These are phyloP conservation scores for Rhynchosporium agropyri DNA, from an alignment of 2,329 filamentous ascomycete genomes.

Conservation along the genomic window DNA sequence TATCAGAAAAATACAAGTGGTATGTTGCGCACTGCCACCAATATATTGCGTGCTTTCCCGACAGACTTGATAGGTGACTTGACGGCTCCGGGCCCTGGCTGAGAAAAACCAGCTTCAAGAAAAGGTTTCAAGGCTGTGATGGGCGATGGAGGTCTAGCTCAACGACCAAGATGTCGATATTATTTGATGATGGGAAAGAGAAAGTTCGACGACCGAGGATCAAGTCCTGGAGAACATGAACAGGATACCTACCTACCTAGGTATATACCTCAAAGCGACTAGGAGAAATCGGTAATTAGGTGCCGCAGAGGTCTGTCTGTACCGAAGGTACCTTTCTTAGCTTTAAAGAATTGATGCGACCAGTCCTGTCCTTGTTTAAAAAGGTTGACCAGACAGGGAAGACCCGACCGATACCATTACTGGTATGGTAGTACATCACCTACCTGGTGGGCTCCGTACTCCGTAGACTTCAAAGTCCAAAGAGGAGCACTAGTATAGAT, in stretches of 20 bases:
- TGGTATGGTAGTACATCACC: background rate
- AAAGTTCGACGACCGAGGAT: background rate
- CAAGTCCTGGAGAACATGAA: background rate
- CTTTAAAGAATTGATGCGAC: too few species aligned
- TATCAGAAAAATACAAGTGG: background rate
- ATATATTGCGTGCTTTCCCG: slow-evolving; percentile 37
- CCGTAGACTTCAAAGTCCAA: background rate
- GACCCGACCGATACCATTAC: background rate
- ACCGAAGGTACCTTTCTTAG: too few species aligned
- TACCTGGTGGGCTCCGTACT: background rate
- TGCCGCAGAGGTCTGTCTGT: background rate
- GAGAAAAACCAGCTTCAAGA: slow-evolving; percentile 1
- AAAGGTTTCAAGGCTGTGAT: background rate
- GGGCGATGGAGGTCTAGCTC: slow-evolving; percentile 10
- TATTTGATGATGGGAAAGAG: background rate
- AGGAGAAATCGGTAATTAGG: background rate
- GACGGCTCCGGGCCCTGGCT: background rate
- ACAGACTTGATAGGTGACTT: slow-evolving; percentile 18
- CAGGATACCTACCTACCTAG: background rate
- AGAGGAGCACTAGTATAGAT: slow-evolving; percentile 9
- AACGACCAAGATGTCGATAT: background rate
- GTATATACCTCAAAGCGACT: background rate
- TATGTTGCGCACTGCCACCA: slow-evolving; percentile 30
- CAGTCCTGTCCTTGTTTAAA: too few species aligned
- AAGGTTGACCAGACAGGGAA: background rate